phyloP scores from a whole-genome alignment of 2,329 filamentous ascomycete genomes.

The Dryadomyces quercivorus region DNA sequence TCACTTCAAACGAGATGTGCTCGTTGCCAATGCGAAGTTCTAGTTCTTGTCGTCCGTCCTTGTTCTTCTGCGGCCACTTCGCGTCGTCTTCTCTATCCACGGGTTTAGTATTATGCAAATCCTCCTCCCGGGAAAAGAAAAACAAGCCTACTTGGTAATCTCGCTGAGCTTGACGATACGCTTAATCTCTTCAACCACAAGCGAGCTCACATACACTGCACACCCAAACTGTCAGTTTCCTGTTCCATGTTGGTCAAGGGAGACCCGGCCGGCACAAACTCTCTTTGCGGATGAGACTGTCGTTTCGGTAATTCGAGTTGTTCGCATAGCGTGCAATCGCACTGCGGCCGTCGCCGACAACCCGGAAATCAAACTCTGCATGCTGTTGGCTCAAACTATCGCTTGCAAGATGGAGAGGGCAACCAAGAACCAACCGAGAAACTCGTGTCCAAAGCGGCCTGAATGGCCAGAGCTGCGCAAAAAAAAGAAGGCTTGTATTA shows the following conservation, averaged over 20 bases:
- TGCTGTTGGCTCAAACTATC: conserved; percentile 15
- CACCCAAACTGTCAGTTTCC: neutral
- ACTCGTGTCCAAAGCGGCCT: conserved; percentile 95
- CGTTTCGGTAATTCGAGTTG: conserved; percentile 98
- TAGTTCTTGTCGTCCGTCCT: conserved; percentile 91
- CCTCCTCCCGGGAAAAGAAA: no score
- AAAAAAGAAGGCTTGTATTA: neutral
- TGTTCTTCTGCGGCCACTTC: conserved; percentile 99
- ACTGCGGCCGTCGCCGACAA: conserved; percentile 82
- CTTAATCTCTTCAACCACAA: conserved; percentile 88
- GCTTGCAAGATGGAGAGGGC: neutral
- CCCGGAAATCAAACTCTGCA: conserved; percentile 89
- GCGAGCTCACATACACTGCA: conserved; percentile 86
- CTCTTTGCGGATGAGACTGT: conserved; percentile 97
- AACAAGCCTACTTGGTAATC: conserved; percentile 68
- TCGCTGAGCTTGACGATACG: conserved; percentile 95
- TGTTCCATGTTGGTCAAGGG: neutral
- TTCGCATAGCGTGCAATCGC: conserved; percentile 95
- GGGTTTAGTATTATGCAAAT: neutral
- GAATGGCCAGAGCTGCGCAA: conserved; percentile 78
- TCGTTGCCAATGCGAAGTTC: conserved; percentile 91
- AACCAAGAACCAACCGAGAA: conserved; percentile 56
- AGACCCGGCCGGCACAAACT: conserved; percentile 46
- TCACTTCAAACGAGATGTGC: conserved; percentile 92
- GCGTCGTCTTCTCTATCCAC: conserved; percentile 80